phyloP scores from a whole-genome alignment of 352 stramenopile genomes.

The Globisporangium middletonii region DNA sequence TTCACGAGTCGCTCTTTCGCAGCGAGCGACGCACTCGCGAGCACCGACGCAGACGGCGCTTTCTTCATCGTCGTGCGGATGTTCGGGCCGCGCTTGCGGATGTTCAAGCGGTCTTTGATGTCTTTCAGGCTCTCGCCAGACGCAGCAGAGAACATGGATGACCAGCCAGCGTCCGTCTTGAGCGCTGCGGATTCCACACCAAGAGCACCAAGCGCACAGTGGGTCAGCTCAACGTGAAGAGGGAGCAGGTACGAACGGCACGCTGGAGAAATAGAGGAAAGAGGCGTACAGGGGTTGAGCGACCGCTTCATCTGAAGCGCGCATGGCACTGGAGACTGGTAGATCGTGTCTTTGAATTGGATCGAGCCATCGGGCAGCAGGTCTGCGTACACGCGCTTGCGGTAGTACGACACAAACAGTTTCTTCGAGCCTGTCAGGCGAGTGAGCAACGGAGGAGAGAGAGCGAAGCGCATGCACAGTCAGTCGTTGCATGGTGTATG shows the following conservation, averaged over 20 bases:
- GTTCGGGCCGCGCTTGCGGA: conserved; percentile 61
- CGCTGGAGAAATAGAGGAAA: background rate
- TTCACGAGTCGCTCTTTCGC: conserved; percentile 18
- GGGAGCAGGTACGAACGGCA: no score
- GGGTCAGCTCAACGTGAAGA: no score
- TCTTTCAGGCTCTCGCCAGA: conserved; percentile 73
- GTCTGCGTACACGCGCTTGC: conserved; percentile 71
- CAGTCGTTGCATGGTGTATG: background rate
- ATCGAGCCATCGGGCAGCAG: conserved; percentile 70
- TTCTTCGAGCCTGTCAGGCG: conserved; percentile 40
- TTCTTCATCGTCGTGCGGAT: conserved; percentile 50
- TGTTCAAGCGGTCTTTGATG: conserved; percentile 70
- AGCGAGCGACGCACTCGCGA: conserved; percentile 17
- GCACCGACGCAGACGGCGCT: conserved; percentile 9
- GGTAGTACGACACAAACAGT: conserved; percentile 81
- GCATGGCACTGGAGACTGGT: conserved; percentile 63
- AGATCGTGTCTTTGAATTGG: conserved; percentile 71
- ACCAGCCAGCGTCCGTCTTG: conserved; percentile 77
- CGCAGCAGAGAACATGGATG: conserved; percentile 64
- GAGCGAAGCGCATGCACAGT: background rate
- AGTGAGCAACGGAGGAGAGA: background rate
- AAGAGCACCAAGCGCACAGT: background rate
- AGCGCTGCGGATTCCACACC: conserved; percentile 21
- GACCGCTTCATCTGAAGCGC: conserved; percentile 79
- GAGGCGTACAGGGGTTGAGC: conserved; percentile 60